Base-by-base conservation (phyloP, 164 flowering plant genomes). In the Vitis riparia region DNA sequence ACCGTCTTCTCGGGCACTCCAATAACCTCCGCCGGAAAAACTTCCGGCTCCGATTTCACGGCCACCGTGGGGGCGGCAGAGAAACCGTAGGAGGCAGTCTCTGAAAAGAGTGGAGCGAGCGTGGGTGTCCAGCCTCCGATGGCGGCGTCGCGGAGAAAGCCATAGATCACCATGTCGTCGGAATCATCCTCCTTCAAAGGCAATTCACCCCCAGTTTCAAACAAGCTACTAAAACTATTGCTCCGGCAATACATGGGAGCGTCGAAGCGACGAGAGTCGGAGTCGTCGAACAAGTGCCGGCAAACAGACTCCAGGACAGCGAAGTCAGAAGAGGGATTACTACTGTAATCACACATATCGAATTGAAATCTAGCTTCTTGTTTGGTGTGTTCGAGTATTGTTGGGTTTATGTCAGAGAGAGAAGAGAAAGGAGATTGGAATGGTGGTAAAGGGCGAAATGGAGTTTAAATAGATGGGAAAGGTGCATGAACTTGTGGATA, bases 131-230 rank as follows among this genome's bases (percentile, higher is more conserved):
- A 90, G 0, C 98, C 97, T 15, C 66, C 75, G 14, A 32, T 81
- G 17, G 86, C 80, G 51, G 95, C 97, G 53, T 92, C 94, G 6
- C 78, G 83, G 55, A 92, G 84, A 6, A 90, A 71, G 1, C 85
- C 82, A 68, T 77, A 89, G 1, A 92, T 70, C 1, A 94, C 68
- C 97, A 94, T 91, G 68, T 94, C 99, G 37, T 94, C 94, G 0
- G 98, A 83, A 69, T 92, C 97, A 63, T 92, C 84, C 16, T 75
- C 89, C 62, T 83, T 87, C 5, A 92, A 62, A 3, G 98, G 98
- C 57, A 92, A 67, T 1, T 88, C 94, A 0, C 97, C 97, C 98
- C 95, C 91, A 13, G 73, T 84, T 0, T 86, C 93, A 0, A 85
- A 71, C 44, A 89, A 67, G 55, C 85, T 66, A 63, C 82, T 75